A percentile compares a stretch with the other conserved stretches of the same genome.
Evolutionary conservation across 2,329 filamentous ascomycete genomes (phyloP).

Genomic region (Tolypocladium cylindrosporum): DNA sequence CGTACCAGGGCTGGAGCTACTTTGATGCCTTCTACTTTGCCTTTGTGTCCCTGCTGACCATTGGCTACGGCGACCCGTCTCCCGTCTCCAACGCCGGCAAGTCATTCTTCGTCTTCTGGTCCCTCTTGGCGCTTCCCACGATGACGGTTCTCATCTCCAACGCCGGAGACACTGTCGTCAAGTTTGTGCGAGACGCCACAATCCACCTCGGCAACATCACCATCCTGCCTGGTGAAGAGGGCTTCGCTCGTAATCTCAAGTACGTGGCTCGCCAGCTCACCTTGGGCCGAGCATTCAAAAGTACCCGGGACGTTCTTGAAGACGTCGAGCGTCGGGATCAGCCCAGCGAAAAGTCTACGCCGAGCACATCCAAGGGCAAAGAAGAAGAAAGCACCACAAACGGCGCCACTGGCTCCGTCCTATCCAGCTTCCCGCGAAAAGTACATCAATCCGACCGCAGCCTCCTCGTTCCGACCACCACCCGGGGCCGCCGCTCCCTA

Average conservation of each 20-base stretch:
- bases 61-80: slow-evolving; percentile 76
- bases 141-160: slow-evolving; percentile 82
- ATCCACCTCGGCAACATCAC: slow-evolving; percentile 48
- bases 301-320: slow-evolving; percentile 1
- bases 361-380: slow-evolving; percentile 8
- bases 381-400: background rate
- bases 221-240: slow-evolving; percentile 47
- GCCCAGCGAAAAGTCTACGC: background rate
- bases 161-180: slow-evolving; percentile 75
- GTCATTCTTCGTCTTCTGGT: slow-evolving; percentile 92
- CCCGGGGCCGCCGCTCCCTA: slow-evolving; percentile 21
- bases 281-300: slow-evolving; percentile 29
- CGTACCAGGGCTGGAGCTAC: slow-evolving; percentile 57
- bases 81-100: slow-evolving; percentile 70
- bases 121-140: slow-evolving; percentile 71
- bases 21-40: slow-evolving; percentile 79
- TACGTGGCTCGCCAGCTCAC: slow-evolving; percentile 31
- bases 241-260: slow-evolving; percentile 35
- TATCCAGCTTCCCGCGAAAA: background rate
- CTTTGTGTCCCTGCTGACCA: slow-evolving; percentile 73
- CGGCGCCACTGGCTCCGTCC: background rate
- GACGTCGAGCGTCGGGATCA: slow-evolving; percentile 1
- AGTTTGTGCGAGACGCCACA: slow-evolving; percentile 43
- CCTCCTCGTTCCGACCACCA: slow-evolving; percentile 11
- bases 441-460: background rate